Conservation (phyloP, 2,329 filamentous ascomycete genomes). For the Hymenoscyphus infarciens region DNA sequence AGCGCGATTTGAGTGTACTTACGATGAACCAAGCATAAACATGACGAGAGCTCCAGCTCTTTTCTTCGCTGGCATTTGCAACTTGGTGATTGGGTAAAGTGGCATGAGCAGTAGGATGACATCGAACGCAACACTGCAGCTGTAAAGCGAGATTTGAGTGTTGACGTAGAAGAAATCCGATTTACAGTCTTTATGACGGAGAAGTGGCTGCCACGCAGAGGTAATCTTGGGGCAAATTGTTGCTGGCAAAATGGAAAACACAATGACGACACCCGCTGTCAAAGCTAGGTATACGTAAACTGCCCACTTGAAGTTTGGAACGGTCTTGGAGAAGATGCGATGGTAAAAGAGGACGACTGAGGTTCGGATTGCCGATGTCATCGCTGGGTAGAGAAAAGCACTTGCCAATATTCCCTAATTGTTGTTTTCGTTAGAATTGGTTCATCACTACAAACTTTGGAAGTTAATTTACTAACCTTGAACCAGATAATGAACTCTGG, state of each 20-base stretch:
- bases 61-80: conserved; percentile 3
- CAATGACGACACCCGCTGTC: not conserved
- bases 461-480: not conserved
- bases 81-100: conserved; percentile 8
- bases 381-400: conserved; percentile 6
- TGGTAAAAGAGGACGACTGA: conserved; percentile 9
- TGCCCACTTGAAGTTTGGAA: not conserved
- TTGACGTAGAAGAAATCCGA: conserved; percentile 4
- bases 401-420: not conserved
- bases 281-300: conserved; percentile 3
- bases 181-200: conserved; percentile 4
- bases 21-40: conserved; percentile 8
- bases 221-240: not conserved
- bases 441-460: not conserved
- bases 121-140: conserved; percentile 7
- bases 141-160: conserved; percentile 3
- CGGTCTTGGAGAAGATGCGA: conserved; percentile 4
- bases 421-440: not conserved
- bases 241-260: conserved; percentile 1
- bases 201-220: conserved; percentile 1
- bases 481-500: conserved; percentile 3
- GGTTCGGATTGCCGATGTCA: conserved; percentile 5
- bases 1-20: not conserved
- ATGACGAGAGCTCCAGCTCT: not conserved
- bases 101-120: conserved; percentile 2